phyloP scores from a whole-genome alignment of 768 basidiomycete genomes.

The Trametes villosa region DNA sequence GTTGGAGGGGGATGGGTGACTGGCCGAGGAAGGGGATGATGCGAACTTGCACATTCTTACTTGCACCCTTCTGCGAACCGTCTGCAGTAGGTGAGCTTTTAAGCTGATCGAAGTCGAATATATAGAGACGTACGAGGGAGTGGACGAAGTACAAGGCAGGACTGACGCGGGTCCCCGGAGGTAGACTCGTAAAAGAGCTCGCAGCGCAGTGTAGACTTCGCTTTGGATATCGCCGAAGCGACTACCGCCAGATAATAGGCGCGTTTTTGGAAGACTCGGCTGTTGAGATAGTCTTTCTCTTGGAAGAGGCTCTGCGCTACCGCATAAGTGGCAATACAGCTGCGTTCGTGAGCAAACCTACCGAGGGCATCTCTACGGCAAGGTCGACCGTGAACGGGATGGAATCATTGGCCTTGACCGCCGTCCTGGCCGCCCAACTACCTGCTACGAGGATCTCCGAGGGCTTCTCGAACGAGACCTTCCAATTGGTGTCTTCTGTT shows the following conservation, averaged over 20 bases:
- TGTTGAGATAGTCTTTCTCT: slow-evolving; percentile 92
- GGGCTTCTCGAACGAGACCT: slow-evolving; percentile 79
- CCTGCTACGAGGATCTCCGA: slow-evolving; percentile 78
- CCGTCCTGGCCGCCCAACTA: slow-evolving; percentile 82
- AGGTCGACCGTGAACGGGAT: slow-evolving; percentile 74
- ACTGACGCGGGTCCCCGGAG: slow-evolving; percentile 64
- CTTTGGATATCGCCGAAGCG: slow-evolving; percentile 58
- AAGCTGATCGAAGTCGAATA: neutral
- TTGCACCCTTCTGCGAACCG: slow-evolving; percentile 57
- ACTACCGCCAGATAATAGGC: slow-evolving; percentile 87
- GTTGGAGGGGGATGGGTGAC: slow-evolving; percentile 67
- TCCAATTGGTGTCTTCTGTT: slow-evolving; percentile 85
- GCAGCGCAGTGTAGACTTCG: slow-evolving; percentile 52
- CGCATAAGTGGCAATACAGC: neutral
- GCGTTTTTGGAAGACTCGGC: slow-evolving; percentile 90
- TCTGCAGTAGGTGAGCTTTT: slow-evolving; percentile 40
- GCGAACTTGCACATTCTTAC: slow-evolving; percentile 71
- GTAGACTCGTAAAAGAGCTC: slow-evolving; percentile 65
- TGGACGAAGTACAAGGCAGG: slow-evolving; percentile 64
- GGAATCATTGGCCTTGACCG: slow-evolving; percentile 72
- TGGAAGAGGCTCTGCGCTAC: slow-evolving; percentile 75
- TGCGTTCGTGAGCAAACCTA: slow-evolving; percentile 33
- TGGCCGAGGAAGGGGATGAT: slow-evolving; percentile 71
- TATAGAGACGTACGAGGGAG: slow-evolving; percentile 43
- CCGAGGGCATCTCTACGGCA: slow-evolving; percentile 86